phyloP scores from a whole-genome alignment of 1,284 basidiomycete species.

The Meripilus lineatus region DNA sequence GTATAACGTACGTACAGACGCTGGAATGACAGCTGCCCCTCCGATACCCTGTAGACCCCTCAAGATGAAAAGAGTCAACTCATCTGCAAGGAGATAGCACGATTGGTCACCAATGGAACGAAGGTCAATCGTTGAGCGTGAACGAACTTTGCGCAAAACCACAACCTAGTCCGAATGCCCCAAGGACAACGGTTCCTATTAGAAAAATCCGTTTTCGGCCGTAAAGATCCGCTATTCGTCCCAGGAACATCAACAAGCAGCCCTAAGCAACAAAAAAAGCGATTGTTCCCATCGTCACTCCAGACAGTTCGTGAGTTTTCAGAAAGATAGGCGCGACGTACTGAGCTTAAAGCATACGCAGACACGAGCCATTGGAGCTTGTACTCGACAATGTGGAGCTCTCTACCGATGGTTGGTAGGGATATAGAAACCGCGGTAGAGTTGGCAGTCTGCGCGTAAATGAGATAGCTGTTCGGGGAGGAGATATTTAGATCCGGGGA shows the following conservation, averaged over 20 bases:
- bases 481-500: no score
- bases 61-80: conserved; percentile 51
- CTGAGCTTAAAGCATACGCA: conserved; percentile 45
- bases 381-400: conserved; percentile 38
- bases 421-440: conserved; percentile 38
- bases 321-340: no score
- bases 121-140: no score
- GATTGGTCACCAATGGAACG: no score
- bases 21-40: conserved; percentile 62
- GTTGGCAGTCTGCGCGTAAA: conserved; percentile 30
- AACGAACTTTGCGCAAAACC: conserved; percentile 26
- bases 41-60: conserved; percentile 70
- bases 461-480: no score
- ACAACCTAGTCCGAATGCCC: conserved; percentile 34
- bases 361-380: conserved; percentile 58
- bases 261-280: conserved; percentile 32
- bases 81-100: conserved; percentile 2
- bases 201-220: conserved; percentile 52
- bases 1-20: conserved; percentile 28
- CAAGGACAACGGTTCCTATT: conserved; percentile 34
- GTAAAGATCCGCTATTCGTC: conserved; percentile 55
- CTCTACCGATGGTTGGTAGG: conserved; percentile 47
- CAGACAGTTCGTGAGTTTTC: no score
- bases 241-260: conserved; percentile 56
- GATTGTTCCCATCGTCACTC: no score